Evolutionary conservation across 140 eudicot species (phyloP).

Genomic region (Ambrosia hybrid): DNA sequence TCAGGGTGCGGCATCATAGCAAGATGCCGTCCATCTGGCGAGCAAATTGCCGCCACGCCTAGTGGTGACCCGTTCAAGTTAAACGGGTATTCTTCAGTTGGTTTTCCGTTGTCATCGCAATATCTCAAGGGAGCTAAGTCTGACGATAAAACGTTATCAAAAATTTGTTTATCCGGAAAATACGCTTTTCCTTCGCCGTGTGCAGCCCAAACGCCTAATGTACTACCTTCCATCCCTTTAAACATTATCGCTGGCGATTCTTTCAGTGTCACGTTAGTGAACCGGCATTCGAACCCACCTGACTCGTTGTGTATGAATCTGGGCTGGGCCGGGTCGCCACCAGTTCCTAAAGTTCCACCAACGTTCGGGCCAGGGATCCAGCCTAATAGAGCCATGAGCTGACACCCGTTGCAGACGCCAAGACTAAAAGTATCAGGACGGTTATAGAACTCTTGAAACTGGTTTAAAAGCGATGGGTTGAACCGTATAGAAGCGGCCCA

Average conservation of each 20-base stretch:
- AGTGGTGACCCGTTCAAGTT: constrained; percentile 84
- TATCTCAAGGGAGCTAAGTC: constrained; percentile 82
- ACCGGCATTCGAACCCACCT: constrained; percentile 89
- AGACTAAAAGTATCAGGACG: constrained; percentile 82
- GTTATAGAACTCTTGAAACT: constrained; percentile 78
- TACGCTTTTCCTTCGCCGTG: constrained; percentile 99
- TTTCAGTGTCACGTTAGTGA: constrained; percentile 72
- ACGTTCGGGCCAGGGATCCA: constrained; percentile 91
- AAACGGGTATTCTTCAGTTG: constrained; percentile 78
- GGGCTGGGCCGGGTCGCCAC: constrained; percentile 91
- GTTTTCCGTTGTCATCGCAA: constrained; percentile 81
- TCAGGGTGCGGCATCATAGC: constrained; percentile 99
- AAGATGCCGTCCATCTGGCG: constrained; percentile 95
- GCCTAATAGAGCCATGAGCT: constrained; percentile 94
- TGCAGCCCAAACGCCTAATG: constrained; percentile 98
- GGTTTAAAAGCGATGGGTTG: constrained; percentile 69
- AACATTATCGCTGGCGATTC: constrained; percentile 80
- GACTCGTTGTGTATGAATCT: constrained; percentile 86
- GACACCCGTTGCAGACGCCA: constrained; percentile 97
- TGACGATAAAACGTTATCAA: constrained; percentile 40
- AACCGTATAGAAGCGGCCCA: constrained; percentile 96
- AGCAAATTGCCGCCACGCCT: constrained; percentile 95
- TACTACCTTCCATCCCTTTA: constrained; percentile 94
- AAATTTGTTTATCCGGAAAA: constrained; percentile 64
- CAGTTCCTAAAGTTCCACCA: constrained; percentile 62